Evolutionary conservation across 2,329 filamentous ascomycete genomes (phyloP).

Genomic region (Botryosphaeria dothidea): DNA sequence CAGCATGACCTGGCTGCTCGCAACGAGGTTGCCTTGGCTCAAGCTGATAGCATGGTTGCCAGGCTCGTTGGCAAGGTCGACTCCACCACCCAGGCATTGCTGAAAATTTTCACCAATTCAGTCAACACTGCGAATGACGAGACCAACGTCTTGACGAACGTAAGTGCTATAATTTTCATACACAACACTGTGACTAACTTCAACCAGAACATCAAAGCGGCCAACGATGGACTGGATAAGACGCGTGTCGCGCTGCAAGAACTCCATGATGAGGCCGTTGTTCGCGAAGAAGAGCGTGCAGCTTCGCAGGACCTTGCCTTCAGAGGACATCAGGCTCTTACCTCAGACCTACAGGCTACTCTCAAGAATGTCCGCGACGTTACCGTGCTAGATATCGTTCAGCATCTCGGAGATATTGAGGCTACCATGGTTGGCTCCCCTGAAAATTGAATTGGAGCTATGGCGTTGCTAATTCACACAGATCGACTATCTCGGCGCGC

Average conservation of each 20-base stretch:
- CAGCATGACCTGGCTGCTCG: slow-evolving; percentile 21
- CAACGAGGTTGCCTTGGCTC: slow-evolving; percentile 1
- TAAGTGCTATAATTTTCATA: not conserved
- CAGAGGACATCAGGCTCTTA: not conserved
- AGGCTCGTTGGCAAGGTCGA: slow-evolving; percentile 8
- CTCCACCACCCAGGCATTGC: not conserved
- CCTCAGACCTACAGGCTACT: not conserved
- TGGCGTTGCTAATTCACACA: not conserved
- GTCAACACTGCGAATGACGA: not conserved
- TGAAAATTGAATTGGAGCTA: not conserved
- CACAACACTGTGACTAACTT: not conserved
- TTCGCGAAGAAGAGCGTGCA: not conserved
- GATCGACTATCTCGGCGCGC: not conserved
- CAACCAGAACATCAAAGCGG: not conserved
- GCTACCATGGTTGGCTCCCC: not conserved
- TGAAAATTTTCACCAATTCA: not conserved
- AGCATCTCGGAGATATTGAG: not conserved
- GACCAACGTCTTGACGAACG: not conserved
- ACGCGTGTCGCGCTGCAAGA: not conserved
- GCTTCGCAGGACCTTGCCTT: slow-evolving; percentile 1
- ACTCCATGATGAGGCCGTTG: slow-evolving; percentile 2
- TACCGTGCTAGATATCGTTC: not conserved
- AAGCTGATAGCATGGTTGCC: not conserved
- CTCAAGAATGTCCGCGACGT: slow-evolving; percentile 1
- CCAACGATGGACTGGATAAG: not conserved